These are phyloP conservation scores for Boletus tomentosulus DNA, from an alignment of 768 basidiomycete genomes.

Conservation along the genomic window DNA sequence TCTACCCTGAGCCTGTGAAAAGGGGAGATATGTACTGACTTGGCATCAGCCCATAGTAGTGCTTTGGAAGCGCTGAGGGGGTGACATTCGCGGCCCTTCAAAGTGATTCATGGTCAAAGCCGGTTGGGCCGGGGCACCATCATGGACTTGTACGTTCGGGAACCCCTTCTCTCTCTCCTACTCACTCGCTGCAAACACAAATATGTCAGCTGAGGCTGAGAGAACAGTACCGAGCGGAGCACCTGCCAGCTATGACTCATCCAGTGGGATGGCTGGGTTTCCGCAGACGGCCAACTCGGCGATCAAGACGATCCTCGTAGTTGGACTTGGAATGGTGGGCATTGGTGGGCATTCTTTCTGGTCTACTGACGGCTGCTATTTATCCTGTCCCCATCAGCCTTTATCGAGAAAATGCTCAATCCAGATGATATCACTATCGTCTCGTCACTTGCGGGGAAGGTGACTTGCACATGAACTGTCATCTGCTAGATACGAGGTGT, in stretches of 20 bases:
- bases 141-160: not conserved
- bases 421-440: constrained; percentile 52
- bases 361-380: not conserved
- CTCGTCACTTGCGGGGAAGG: constrained; percentile 62
- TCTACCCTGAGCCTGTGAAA: no score
- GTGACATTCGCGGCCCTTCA: no score
- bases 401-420: constrained; percentile 65
- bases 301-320: not conserved
- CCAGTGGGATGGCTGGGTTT: not conserved
- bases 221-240: not conserved
- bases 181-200: not conserved
- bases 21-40: no score
- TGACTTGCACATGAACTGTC: constrained; percentile 16
- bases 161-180: not conserved
- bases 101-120: no score
- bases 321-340: constrained; percentile 1
- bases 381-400: constrained; percentile 32
- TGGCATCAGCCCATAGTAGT: no score
- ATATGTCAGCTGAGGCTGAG: not conserved
- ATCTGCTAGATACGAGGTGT: constrained; percentile 20
- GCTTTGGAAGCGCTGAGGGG: no score
- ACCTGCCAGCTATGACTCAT: not conserved
- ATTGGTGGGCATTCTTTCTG: not conserved
- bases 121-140: not conserved
- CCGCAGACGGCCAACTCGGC: not conserved